Base-by-base conservation (phyloP, 306 rosid species). In the Parietaria judaica region DNA sequence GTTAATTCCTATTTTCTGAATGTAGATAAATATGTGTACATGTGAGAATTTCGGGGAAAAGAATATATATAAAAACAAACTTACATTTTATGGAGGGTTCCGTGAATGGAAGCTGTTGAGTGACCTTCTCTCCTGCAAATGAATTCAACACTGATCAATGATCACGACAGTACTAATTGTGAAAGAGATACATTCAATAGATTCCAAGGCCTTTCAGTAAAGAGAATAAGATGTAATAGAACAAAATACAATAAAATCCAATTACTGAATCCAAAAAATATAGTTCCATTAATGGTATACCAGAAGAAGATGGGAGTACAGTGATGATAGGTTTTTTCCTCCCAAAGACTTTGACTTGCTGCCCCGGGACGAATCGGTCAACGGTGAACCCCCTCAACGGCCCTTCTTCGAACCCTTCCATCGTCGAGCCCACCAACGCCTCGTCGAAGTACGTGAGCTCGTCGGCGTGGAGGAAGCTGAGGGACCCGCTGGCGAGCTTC, bases 371-470 rank as follows among this genome's bases (percentile, higher is more conserved):
- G 59, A 88, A 92, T 72, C 87, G 81, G 51, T 92, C 99, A 11
- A 92, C 94, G 11, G 99, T 86, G 58, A 82, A 84, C 12, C 95
- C 99, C 62, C 65, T 76, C 7, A 86, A 77, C 60, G 94, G 80
- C 37, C 99, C 99, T 70, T 88, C 88, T 64, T 88, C 99, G 58
- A 84, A 86, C 56, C 72, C 80, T 72, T 92, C 98, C 86, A 92
- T 73, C 4, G 84, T 80, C 64, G 86, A 86, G 65, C 90, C 84
- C 9, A 88, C 95, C 94, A 82, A 80, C 36, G 90, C 31, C 38
- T 88, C 98, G 51, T 92, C 98, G 45, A 92, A 86, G 72, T 80
- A 92, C 51, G 85, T 76, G 6, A 92, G 81, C 45, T 92, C 95
- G 54, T 92, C 90, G 0, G 99, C 95, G 11, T 84, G 76, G 55